Base-by-base conservation (phyloP, 192 early-diverging fungal species). In the Coemansia sp. region DNA sequence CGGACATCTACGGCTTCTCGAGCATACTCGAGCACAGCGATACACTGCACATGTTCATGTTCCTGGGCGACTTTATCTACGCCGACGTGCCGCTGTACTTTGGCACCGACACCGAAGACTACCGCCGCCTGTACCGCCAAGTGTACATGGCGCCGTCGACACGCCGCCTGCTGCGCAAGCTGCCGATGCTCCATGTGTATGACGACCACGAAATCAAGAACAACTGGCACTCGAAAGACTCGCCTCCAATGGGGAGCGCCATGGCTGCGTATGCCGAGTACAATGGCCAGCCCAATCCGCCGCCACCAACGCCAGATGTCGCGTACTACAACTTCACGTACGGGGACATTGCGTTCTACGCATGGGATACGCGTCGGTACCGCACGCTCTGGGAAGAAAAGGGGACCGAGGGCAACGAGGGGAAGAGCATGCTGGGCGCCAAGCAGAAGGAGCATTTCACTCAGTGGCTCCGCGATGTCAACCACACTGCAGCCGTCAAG, bases 201-300 rank as follows among this genome's bases (percentile, higher is more conserved):
- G 84, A 85, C 63, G 84, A 85, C 70, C 84, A 85, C 40, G 84
- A 85, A 62, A 76, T 85, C 52, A 62, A 69, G 57, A 85, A 85
- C 69, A 79, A 85, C 71, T 85, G 84, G 84, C 73, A 81, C 48
- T 28, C 39, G 25, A 65, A 72, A 51, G 71, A 76, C 21, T 18
- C 45, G 12, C 49, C 57, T 35, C 79, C 79, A 7, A 79, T 79
- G 72, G 64, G 57, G 53, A 74, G 35, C 59, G 84, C 84, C n/a
- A 59, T 77, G 60, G 33, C 49, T 2, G 84, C 84, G 1, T 85
- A 70, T 58, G 39, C 73, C 66, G 76, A 79, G 59, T 85, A 85
- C 71, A 72, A 79, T 52, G 84, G 84, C 20, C 35, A 35, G 23
- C 49, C 76, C 5, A 82, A 81, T 37, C 77, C 82, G 16, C 67